Evolutionary conservation across 768 basidiomycete genomes (phyloP).

Genomic region (Lentinula aciculospora): DNA sequence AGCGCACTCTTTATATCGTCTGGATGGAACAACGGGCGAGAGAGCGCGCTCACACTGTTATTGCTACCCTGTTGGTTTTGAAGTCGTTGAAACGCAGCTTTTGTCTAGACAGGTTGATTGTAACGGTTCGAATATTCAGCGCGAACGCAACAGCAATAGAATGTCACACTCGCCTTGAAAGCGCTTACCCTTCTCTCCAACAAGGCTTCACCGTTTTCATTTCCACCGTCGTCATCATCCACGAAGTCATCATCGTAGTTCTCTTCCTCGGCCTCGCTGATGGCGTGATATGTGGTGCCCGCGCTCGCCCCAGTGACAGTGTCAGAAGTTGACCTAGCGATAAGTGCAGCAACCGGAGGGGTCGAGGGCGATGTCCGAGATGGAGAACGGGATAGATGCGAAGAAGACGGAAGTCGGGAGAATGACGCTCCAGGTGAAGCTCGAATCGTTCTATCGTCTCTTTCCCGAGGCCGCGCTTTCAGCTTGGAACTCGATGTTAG

Average conservation of each 20-base stretch:
- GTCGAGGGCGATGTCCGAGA: not conserved
- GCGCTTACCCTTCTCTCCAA: not conserved
- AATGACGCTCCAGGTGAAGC: not conserved
- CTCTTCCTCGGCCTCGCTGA: slow-evolving; percentile 34
- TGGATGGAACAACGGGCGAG: slow-evolving; percentile 55
- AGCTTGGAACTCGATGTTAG: not conserved
- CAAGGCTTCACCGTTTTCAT: not conserved
- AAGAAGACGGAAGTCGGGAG: not conserved
- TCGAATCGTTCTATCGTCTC: slow-evolving; percentile 1
- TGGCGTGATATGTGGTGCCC: slow-evolving; percentile 7
- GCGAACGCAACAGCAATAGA: too few relatives aligned
- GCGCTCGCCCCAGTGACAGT: not conserved
- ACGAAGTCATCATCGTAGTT: slow-evolving; percentile 39
- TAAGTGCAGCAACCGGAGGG: slow-evolving; percentile 29
- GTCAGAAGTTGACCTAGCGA: slow-evolving; percentile 17
- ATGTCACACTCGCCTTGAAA: not conserved
- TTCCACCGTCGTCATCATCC: not conserved
- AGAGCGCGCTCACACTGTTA: slow-evolving; percentile 19
- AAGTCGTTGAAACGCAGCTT: not conserved
- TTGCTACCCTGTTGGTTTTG: not conserved
- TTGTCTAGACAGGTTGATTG: too few relatives aligned
- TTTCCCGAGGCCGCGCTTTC: not conserved
- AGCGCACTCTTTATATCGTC: slow-evolving; percentile 56
- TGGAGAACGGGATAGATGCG: not conserved
- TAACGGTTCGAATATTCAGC: too few relatives aligned